A percentile compares a stretch with the other conserved stretches of the same genome.
These are phyloP conservation scores for Hanseniaspora gamundiae DNA, from an alignment of 1,139 yeast genomes.

Conservation along the genomic window DNA sequence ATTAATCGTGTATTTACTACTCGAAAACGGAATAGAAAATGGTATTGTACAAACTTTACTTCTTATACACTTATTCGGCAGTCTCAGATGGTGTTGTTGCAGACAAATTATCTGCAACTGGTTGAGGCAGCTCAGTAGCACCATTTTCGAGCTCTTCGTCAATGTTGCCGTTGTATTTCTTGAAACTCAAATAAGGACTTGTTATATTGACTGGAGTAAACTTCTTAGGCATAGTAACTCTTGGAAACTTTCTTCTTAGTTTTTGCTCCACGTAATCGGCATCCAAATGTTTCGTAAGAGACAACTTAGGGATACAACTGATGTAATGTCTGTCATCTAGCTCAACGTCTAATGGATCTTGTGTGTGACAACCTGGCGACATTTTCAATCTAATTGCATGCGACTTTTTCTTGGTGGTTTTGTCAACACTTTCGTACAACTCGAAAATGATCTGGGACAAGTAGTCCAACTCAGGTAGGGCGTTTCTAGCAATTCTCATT, in stretches of 20 bases:
- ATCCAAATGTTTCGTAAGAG: conserved; percentile 86
- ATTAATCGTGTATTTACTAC: too few species aligned
- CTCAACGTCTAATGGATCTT: conserved; percentile 93
- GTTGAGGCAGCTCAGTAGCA: conserved; percentile 2
- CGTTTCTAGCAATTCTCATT: conserved; percentile 86
- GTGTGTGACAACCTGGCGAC: conserved; percentile 97
- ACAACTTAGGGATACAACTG: conserved; percentile 84
- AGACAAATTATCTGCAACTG: conserved; percentile 2
- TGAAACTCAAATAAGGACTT: conserved; percentile 37
- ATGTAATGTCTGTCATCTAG: conserved; percentile 93
- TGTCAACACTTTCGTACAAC: conserved; percentile 67
- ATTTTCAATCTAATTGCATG: conserved; percentile 80
- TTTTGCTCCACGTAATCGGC: conserved; percentile 80
- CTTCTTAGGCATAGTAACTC: conserved; percentile 84
- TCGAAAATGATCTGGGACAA: conserved; percentile 92
- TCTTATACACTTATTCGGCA: too few species aligned
- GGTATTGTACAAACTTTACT: too few species aligned
- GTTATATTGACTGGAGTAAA: conserved; percentile 84
- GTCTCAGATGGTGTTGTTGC: too few species aligned
- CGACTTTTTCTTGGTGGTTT: conserved; percentile 52
- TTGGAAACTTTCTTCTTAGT: conserved; percentile 65
- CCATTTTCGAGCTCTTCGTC: not conserved
- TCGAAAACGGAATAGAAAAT: too few species aligned
- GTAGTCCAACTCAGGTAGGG: conserved; percentile 91
- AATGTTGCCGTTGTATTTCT: conserved; percentile 10